Base-by-base conservation (phyloP, 108 stramenopile species). In the Fistulifera pelliculosa region DNA sequence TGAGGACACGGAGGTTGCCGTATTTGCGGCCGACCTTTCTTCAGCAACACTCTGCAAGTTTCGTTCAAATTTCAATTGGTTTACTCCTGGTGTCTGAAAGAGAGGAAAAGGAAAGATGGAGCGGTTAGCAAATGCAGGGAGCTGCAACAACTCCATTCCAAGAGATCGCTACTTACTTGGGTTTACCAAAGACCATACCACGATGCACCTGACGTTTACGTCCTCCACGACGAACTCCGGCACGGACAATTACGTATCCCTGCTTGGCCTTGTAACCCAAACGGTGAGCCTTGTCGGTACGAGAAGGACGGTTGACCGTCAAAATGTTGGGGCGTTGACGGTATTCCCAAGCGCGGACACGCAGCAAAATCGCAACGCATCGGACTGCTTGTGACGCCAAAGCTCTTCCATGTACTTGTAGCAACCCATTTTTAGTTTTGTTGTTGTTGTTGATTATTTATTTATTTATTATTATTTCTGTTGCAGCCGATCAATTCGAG, bases 241-340 rank as follows among this genome's bases (percentile, higher is more conserved):
- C 90, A 61, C 99, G 95, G 70, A 94, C 97, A 65, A 99, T 76
- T 42, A 92, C 92, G 70, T 83, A 98, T 64, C 99, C 97, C 81
- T 95, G 93, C 94, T 99, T 99, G 90, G 99, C 97, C 95, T 99
- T 99, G 95, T 95, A 99, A 53, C 99, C 99, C 41, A 99, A 88
- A 62, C 90, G 91, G 73, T 98, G 99, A 45, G 99, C 99, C 95
- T 99, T 99, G 70, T 98, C 96, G 65, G 97, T 96, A 73, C 99
- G 96, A 54, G 97, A 88, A 38, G 99, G 99, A 41, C 85, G 84
- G 80, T 78, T 77, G 73, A 87, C 61, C 41, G 89, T 81, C 60
- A 71, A 73, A 67, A 99, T 87, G 68, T 94, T 94, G 74, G 84
- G 84, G 49, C 87, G 81, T 75, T 99, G 99, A 70, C 99, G 96